Conservation (phyloP, 495 filamentous ascomycete genomes). For the Zalerion maritima region DNA sequence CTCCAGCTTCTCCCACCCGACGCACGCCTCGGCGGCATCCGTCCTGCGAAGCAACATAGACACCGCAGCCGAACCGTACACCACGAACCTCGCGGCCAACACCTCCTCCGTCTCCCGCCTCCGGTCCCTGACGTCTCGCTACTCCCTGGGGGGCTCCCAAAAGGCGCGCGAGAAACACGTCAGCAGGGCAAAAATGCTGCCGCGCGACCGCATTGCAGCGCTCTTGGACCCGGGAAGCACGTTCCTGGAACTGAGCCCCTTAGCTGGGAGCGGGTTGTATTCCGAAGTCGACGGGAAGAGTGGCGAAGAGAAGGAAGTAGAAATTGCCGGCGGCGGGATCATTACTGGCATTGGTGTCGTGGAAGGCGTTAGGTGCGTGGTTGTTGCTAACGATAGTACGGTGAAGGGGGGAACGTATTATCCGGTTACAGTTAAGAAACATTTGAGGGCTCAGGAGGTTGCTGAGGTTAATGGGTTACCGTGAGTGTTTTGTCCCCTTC, state of each 20-base stretch:
- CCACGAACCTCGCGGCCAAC: conserved; percentile 72
- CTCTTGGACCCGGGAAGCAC: conserved; percentile 79
- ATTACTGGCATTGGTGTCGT: conserved; percentile 88
- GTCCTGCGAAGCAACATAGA: conserved; percentile 64
- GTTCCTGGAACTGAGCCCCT: conserved; percentile 78
- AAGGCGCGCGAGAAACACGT: conserved; percentile 87
- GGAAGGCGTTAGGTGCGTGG: conserved; percentile 80
- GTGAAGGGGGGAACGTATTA: conserved; percentile 99
- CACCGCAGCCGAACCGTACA: conserved; percentile 59
- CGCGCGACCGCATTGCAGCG: conserved; percentile 75
- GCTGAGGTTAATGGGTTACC: conserved; percentile 69
- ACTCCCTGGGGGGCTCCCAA: conserved; percentile 59
- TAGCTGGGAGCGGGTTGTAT: conserved; percentile 81
- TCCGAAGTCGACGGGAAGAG: conserved; percentile 62
- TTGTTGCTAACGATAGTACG: conserved; percentile 94
- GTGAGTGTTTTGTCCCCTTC: conserved; percentile 17
- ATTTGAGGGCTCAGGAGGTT: conserved; percentile 81
- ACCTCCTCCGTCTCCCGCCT: conserved; percentile 50
- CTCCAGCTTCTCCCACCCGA: conserved; percentile 49
- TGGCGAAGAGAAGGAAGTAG: not conserved
- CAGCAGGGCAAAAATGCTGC: conserved; percentile 82
- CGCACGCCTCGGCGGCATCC: conserved; percentile 65
- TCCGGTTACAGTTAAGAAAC: conserved; percentile 96
- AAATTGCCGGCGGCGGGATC: conserved; percentile 62
- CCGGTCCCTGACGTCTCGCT: conserved; percentile 50